Evolutionary conservation across 2,329 filamentous ascomycete species (phyloP).

Genomic region (Coleophoma crateriformis): DNA sequence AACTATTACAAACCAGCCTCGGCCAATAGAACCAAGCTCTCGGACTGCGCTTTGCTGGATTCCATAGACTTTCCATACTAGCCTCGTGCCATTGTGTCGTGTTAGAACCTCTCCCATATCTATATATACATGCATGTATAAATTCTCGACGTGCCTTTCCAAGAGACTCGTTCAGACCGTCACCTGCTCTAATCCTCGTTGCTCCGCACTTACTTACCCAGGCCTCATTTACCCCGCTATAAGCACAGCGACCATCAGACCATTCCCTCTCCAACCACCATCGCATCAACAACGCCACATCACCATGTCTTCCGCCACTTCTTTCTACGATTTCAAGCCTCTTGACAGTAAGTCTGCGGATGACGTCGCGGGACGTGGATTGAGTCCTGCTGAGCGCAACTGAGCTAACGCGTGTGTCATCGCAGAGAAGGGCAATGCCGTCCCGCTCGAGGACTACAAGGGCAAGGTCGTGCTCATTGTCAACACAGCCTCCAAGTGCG

Average conservation of each 20-base stretch:
- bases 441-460: constrained; percentile 65
- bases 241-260: background rate
- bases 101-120: no score
- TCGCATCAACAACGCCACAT: background rate
- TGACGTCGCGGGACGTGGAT: no score
- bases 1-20: no score
- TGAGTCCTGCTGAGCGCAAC: background rate
- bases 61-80: no score
- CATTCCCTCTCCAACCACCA: background rate
- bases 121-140: no score
- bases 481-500: constrained; percentile 98
- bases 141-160: no score
- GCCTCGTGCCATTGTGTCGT: no score
- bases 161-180: no score
- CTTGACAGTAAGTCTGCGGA: constrained; percentile 60
- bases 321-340: constrained; percentile 80
- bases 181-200: constrained; percentile 1
- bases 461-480: constrained; percentile 94
- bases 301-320: constrained; percentile 61
- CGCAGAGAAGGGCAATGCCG: constrained; percentile 67
- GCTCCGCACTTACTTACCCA: background rate
- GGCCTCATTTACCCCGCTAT: background rate
- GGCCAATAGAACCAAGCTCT: no score
- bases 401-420: background rate
- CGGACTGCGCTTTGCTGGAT: no score